phyloP scores from a whole-genome alignment of 495 filamentous ascomycete genomes.

The Durotheca rogersii region DNA sequence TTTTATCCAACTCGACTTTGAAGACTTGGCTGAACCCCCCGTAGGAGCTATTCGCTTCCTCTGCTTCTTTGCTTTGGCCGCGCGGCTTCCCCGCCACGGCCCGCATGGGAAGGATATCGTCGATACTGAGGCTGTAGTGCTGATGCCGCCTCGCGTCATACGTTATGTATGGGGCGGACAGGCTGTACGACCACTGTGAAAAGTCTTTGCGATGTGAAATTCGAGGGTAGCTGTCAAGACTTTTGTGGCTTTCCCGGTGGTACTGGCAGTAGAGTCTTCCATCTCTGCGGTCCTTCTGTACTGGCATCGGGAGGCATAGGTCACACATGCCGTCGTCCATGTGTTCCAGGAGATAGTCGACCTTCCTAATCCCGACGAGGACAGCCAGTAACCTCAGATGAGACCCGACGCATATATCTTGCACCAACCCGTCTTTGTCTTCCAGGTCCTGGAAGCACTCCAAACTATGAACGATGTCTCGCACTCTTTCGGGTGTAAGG shows the following conservation, averaged over 20 bases:
- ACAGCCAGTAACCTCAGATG: conserved; percentile 10
- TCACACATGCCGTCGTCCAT: conserved; percentile 23
- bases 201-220: not conserved
- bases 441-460: not conserved
- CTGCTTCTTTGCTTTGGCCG: not conserved
- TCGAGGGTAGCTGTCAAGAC: conserved; percentile 1
- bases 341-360: not conserved
- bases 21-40: conserved; percentile 23
- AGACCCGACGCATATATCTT: conserved; percentile 5
- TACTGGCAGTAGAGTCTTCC: not conserved
- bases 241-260: not conserved
- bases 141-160: conserved; percentile 1
- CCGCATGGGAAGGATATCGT: conserved; percentile 17
- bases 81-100: not conserved
- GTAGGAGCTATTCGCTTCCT: not conserved
- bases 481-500: conserved; percentile 8
- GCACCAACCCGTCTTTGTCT: conserved; percentile 7
- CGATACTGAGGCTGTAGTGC: conserved; percentile 9
- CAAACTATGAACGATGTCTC: conserved; percentile 1
- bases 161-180: conserved; percentile 9
- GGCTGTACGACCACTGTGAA: conserved; percentile 12
- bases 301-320: conserved; percentile 16
- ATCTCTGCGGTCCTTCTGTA: not conserved
- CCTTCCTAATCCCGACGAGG: conserved; percentile 4
- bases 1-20: conserved; percentile 11